Evolutionary conservation across 306 rosid species (phyloP), one percentile per base, ranked within the genome.

Genomic region (Medicago lupulina): DNA sequence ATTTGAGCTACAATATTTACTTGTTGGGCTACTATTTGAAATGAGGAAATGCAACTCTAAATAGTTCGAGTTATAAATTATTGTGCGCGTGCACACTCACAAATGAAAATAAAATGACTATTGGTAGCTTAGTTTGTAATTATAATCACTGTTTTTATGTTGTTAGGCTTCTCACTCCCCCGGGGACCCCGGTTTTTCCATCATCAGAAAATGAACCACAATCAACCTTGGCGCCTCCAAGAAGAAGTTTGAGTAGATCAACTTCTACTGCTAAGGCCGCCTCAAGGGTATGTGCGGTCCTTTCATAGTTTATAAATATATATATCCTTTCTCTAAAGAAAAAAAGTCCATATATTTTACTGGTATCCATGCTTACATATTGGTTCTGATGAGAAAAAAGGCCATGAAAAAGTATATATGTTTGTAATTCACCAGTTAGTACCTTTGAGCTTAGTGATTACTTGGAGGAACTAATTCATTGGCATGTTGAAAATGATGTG

Each of bases 101-200:
- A 36, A 28, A 62, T 36, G 43, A 15, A 15, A 41, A 28, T 53
- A 40, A 67, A 65, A 69, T 34, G 55, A 36, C 25, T 75, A 59
- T 7, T 74, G 76, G 69, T 69, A 49, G 53, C 17, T 8, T 47
- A 60, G 67, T 69, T 82, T 70, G 78, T 53, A 59, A 75, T 73
- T 75, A 16, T 70, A 21, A 34, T 65, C 9, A 31, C 13, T 39
- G 28, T 66, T 85, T 28, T 59, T 66, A 9, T 83, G 76, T 80
- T 74, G 44, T 47, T 81, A 95, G 99, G 99, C 99, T 95, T 83
- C 99, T 95, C 74, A 89, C 99, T 76, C 99, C 99, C 67, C 99
- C 99, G 6, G 99, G 90, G 71, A 95, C 99, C 41, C 97, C 99
- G 28, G 84, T 86, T 71, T 82, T 88, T 70, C 91, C 89, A 84